These are phyloP conservation scores for Flaveria robusta DNA, from an alignment of 129 eudicot species.

Conservation along the genomic window DNA sequence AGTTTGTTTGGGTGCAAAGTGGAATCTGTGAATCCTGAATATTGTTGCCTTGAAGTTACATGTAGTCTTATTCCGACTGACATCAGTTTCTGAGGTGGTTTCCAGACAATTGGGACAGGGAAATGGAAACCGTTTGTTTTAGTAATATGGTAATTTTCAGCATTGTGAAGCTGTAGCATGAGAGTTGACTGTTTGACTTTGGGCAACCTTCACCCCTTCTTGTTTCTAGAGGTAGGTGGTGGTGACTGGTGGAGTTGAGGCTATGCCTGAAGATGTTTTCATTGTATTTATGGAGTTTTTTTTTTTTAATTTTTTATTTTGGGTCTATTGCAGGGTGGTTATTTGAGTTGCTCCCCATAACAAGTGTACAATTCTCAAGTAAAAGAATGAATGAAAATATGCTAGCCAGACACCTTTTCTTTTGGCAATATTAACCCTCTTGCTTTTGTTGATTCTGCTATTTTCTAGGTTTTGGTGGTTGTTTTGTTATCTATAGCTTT, in stretches of 20 bases:
- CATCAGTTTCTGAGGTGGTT: constrained; percentile 21
- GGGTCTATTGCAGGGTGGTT: constrained; percentile 35
- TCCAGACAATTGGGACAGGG: constrained; percentile 22
- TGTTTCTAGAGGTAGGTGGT: constrained; percentile 43
- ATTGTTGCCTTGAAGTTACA: constrained; percentile 26
- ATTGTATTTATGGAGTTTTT: constrained; percentile 20
- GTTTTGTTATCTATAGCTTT: background rate
- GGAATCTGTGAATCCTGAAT: constrained; percentile 28
- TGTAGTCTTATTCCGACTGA: constrained; percentile 26
- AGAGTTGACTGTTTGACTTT: constrained; percentile 35
- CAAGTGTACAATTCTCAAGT: constrained; percentile 40
- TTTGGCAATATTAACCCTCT: background rate
- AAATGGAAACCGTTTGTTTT: constrained; percentile 22
- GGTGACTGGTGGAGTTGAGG: constrained; percentile 29
- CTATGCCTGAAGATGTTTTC: constrained; percentile 27
- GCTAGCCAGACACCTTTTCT: constrained; percentile 20
- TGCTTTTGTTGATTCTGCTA: background rate
- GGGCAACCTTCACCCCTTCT: constrained; percentile 31
- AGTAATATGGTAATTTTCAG: constrained; percentile 21
- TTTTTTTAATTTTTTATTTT: background rate
- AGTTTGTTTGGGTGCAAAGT: constrained; percentile 20
- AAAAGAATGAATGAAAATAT: constrained; percentile 39
- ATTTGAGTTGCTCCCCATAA: constrained; percentile 35
- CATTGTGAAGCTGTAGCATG: constrained; percentile 28
- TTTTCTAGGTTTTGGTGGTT: constrained; percentile 5